phyloP scores from a whole-genome alignment of 2,329 filamentous ascomycete species.

The Apiospora koreana region DNA sequence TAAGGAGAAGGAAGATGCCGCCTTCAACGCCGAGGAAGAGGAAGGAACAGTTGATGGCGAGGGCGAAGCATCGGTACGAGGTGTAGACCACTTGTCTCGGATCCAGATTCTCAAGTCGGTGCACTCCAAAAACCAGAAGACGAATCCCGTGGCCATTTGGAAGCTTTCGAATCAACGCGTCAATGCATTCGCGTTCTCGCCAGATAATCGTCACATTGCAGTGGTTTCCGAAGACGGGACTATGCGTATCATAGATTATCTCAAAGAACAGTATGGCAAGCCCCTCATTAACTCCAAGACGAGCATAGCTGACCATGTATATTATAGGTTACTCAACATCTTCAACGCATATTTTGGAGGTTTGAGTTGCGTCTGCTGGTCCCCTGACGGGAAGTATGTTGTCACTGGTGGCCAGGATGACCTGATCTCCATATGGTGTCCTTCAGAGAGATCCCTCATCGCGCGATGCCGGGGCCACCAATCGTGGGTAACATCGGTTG shows the following conservation, averaged over 20 bases:
- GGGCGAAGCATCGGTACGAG: constrained; percentile 32
- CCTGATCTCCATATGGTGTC: constrained; percentile 91
- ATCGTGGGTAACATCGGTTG: constrained; percentile 91
- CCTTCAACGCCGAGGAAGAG: constrained; percentile 34
- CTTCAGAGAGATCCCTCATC: constrained; percentile 80
- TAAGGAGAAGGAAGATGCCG: constrained; percentile 81
- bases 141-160: constrained; percentile 90
- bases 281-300: no score
- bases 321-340: constrained; percentile 73
- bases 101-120: constrained; percentile 88
- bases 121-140: constrained; percentile 89
- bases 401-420: constrained; percentile 96
- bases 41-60: constrained; percentile 36
- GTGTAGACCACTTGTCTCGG: constrained; percentile 40
- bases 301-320: neutral
- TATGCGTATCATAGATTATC: constrained; percentile 86
- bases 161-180: constrained; percentile 88
- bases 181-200: constrained; percentile 90
- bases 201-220: constrained; percentile 82
- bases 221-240: constrained; percentile 91
- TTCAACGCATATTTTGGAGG: constrained; percentile 94
- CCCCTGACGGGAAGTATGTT: constrained; percentile 93
- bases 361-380: constrained; percentile 93
- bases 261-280: constrained; percentile 73
- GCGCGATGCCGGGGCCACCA: constrained; percentile 94